phyloP scores from a whole-genome alignment of 129 eudicot species.

The Glebionis coronaria region DNA sequence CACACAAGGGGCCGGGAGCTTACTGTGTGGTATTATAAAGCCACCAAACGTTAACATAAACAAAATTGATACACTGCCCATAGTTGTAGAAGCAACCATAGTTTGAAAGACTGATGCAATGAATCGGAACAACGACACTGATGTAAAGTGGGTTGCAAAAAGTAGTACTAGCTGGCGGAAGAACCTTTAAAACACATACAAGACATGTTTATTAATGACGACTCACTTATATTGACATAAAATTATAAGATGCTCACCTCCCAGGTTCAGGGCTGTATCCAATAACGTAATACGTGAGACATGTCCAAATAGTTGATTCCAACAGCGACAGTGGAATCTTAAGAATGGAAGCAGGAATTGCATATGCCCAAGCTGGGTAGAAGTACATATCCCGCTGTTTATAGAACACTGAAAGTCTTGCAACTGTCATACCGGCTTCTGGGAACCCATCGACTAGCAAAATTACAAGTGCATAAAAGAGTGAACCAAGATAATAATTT shows the following conservation, averaged over 20 bases:
- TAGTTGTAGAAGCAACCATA: conserved; percentile 37
- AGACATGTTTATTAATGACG: background rate
- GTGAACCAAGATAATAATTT: conserved; percentile 68
- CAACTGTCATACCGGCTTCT: conserved; percentile 60
- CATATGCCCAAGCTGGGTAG: conserved; percentile 91
- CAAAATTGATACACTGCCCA: conserved; percentile 44
- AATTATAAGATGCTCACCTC: conserved; percentile 42
- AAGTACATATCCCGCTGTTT: conserved; percentile 82
- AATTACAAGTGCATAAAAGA: conserved; percentile 54
- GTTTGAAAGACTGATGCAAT: conserved; percentile 55
- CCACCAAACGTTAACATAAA: conserved; percentile 50
- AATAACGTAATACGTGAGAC: conserved; percentile 67
- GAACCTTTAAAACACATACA: conserved; percentile 37
- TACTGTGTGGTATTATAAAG: conserved; percentile 61
- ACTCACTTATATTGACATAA: background rate
- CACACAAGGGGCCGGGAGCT: background rate
- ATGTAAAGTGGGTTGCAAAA: conserved; percentile 50
- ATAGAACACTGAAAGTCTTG: conserved; percentile 72
- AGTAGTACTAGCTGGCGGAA: conserved; percentile 54
- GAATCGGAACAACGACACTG: conserved; percentile 66
- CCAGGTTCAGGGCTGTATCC: conserved; percentile 78
- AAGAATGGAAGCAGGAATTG: conserved; percentile 67
- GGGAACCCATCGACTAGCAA: conserved; percentile 72
- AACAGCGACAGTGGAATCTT: conserved; percentile 63
- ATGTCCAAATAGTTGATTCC: conserved; percentile 53